Conservation (phyloP, 2,329 filamentous ascomycete species). For the Lasiodiplodia theobromae region DNA sequence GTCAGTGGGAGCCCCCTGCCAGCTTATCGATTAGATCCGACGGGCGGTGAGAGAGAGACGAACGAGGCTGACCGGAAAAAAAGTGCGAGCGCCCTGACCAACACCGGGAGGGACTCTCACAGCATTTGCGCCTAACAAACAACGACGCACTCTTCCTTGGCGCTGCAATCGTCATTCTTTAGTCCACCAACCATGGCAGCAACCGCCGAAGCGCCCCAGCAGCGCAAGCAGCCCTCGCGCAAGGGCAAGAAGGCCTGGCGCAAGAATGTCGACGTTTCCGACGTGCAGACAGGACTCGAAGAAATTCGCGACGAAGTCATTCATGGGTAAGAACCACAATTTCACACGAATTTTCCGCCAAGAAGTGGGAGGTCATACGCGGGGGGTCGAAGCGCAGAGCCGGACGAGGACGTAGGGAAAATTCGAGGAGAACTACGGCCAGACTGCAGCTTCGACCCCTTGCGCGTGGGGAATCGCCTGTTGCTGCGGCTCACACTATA, state of each 20-base stretch:
- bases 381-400: neutral
- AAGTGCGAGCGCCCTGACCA: neutral
- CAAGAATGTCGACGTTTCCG: conserved; percentile 94
- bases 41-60: neutral
- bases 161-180: neutral
- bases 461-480: neutral
- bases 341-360: neutral
- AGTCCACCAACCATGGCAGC: conserved; percentile 3
- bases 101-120: neutral
- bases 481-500: neutral
- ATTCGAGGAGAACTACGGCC: neutral
- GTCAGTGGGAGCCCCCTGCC: neutral
- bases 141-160: neutral
- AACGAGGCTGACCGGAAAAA: conserved; percentile 13
- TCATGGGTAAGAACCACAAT: conserved; percentile 68
- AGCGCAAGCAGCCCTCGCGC: conserved; percentile 86
- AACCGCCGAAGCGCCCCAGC: conserved; percentile 68
- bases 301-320: conserved; percentile 89
- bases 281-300: conserved; percentile 83
- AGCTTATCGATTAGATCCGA: neutral
- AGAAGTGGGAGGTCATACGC: neutral
- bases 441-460: neutral
- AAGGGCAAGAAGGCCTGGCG: conserved; percentile 99
- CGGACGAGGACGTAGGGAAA: neutral
- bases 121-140: neutral